phyloP scores from a whole-genome alignment of 495 filamentous ascomycete species.

The Penicillium soppii region DNA sequence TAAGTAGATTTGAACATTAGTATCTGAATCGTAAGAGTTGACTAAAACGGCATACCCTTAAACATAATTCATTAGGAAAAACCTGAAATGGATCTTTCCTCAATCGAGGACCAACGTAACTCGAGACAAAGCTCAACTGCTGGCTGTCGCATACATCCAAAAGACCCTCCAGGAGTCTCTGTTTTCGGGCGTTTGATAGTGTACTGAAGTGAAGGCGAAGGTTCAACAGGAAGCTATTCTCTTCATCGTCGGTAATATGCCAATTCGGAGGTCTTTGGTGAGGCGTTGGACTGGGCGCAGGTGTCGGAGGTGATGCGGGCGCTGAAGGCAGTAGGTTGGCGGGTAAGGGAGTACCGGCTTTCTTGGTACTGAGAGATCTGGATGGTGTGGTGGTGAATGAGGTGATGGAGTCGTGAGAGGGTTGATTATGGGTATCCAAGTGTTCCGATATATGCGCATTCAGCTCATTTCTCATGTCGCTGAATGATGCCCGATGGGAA shows the following conservation, averaged over 20 bases:
- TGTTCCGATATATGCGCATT: slow-evolving; percentile 33
- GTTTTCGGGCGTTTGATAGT: slow-evolving; percentile 53
- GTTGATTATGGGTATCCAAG: slow-evolving; percentile 30
- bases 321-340: slow-evolving; percentile 63
- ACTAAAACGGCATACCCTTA: slow-evolving; percentile 60
- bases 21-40: not conserved
- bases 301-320: slow-evolving; percentile 67
- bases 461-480: slow-evolving; percentile 28
- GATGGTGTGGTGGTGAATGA: slow-evolving; percentile 41
- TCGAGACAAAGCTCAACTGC: slow-evolving; percentile 90
- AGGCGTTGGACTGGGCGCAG: slow-evolving; percentile 66
- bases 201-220: slow-evolving; percentile 55
- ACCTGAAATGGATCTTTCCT: slow-evolving; percentile 94
- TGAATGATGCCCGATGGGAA: slow-evolving; percentile 31
- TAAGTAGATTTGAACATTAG: slow-evolving; percentile 29
- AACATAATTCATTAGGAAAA: slow-evolving; percentile 87
- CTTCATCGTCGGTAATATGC: slow-evolving; percentile 56
- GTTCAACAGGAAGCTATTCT: slow-evolving; percentile 54
- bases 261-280: slow-evolving; percentile 59
- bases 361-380: slow-evolving; percentile 52
- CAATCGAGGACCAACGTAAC: slow-evolving; percentile 85
- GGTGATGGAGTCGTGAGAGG: slow-evolving; percentile 33
- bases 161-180: slow-evolving; percentile 74
- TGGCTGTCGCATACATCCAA: slow-evolving; percentile 91
- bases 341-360: slow-evolving; percentile 51